Evolutionary conservation across 768 basidiomycete genomes (phyloP).

Genomic region (Scleroderma bovista): DNA sequence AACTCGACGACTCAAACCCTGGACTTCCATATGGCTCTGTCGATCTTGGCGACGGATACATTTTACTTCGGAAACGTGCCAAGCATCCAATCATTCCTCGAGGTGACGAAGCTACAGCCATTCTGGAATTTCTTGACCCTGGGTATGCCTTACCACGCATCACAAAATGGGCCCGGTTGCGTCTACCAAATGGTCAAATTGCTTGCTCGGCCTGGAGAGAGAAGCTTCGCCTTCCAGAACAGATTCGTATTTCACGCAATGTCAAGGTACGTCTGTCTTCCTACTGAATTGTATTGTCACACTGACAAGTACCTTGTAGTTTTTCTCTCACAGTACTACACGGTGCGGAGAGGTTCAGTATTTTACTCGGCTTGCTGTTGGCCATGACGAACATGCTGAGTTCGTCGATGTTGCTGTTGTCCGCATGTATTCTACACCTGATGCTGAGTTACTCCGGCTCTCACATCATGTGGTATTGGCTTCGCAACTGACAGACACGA

Average conservation of each 20-base stretch:
- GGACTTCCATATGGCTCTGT: background rate
- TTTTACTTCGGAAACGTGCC: background rate
- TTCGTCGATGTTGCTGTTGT: constrained; percentile 2
- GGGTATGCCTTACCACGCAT: background rate
- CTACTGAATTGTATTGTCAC: too few relatives aligned
- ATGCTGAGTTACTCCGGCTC: background rate
- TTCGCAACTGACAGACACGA: background rate
- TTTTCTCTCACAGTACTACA: background rate
- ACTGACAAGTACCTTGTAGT: background rate
- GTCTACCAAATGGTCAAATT: constrained; percentile 35
- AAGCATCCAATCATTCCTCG: background rate
- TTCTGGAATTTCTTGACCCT: background rate
- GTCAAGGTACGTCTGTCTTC: constrained; percentile 26
- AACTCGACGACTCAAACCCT: background rate
- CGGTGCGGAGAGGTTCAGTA: constrained; percentile 9
- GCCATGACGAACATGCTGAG: background rate
- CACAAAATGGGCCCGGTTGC: constrained; percentile 28
- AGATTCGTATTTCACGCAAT: constrained; percentile 25
- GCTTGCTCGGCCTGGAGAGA: constrained; percentile 31
- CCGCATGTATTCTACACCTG: constrained; percentile 3
- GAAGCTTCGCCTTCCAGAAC: constrained; percentile 4
- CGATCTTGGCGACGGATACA: background rate
- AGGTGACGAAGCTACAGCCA: background rate
- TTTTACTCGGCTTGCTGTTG: constrained; percentile 5
- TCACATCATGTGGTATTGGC: background rate